These are phyloP conservation scores for Podospora appendiculata DNA, from an alignment of 495 filamentous ascomycete genomes.

Conservation along the genomic window DNA sequence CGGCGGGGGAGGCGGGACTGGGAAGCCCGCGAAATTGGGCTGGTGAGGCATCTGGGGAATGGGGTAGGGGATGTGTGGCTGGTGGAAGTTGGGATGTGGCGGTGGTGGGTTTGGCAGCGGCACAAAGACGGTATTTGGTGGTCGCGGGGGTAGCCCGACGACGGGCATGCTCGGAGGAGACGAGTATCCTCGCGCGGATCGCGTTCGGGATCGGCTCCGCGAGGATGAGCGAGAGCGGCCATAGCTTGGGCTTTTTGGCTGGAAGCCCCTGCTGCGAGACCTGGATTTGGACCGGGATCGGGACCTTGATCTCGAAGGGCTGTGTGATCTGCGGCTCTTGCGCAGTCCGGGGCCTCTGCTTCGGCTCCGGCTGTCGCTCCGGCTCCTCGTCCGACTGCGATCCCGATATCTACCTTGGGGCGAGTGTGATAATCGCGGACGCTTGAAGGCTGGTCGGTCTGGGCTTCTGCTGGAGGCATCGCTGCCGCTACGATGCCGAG, in stretches of 20 bases:
- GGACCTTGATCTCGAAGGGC: constrained; percentile 28
- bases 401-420: constrained; percentile 2
- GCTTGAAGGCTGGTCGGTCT: constrained; percentile 17
- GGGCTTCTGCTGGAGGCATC: constrained; percentile 15
- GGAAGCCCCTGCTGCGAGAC: constrained; percentile 21
- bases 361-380: constrained; percentile 20
- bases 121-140: constrained; percentile 23
- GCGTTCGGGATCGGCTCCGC: constrained; percentile 4
- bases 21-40: constrained; percentile 9
- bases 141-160: constrained; percentile 13
- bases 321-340: constrained; percentile 19
- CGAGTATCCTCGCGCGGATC: background rate
- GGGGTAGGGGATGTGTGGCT: constrained; percentile 10
- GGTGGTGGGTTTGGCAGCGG: constrained; percentile 12
- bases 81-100: constrained; percentile 20
- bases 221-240: constrained; percentile 4
- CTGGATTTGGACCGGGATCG: constrained; percentile 42
- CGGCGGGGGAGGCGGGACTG: constrained; percentile 34
- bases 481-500: constrained; percentile 4
- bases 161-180: background rate
- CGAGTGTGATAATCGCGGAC: constrained; percentile 12
- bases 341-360: constrained; percentile 6
- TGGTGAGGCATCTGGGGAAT: constrained; percentile 16
- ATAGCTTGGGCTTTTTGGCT: constrained; percentile 5
- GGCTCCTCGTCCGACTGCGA: constrained; percentile 5